Evolutionary conservation across 2,329 filamentous ascomycete species (phyloP).

Genomic region (Epichloe elymi): DNA sequence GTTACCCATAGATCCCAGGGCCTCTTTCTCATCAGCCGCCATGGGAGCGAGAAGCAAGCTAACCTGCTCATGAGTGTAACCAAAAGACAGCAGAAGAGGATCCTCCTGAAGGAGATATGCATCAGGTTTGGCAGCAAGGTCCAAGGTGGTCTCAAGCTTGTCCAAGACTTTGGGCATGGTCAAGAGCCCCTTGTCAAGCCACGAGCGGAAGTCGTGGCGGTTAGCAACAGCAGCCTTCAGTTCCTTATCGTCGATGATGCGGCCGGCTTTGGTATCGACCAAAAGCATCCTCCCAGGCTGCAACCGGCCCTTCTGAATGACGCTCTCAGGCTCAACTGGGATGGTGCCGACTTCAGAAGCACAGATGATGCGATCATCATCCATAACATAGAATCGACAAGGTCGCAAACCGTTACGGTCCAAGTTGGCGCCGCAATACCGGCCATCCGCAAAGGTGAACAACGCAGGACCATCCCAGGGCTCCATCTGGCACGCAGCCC

Average conservation of each 20-base stretch:
- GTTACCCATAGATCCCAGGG: constrained; percentile 94
- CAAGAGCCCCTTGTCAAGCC: constrained; percentile 77
- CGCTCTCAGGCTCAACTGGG: constrained; percentile 73
- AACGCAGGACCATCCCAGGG: constrained; percentile 95
- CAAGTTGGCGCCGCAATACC: constrained; percentile 92
- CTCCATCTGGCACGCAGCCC: constrained; percentile 98
- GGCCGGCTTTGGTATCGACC: constrained; percentile 77
- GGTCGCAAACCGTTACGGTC: constrained; percentile 91
- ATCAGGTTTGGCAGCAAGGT: constrained; percentile 56
- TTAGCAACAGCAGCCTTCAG: constrained; percentile 79
- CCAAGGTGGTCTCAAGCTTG: constrained; percentile 43
- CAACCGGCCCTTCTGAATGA: constrained; percentile 85
- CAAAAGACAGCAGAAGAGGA: constrained; percentile 70
- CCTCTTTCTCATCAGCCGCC: constrained; percentile 95
- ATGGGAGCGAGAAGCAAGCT: constrained; percentile 84
- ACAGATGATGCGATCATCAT: constrained; percentile 94
- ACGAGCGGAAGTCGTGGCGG: constrained; percentile 75
- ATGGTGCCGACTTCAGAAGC: constrained; percentile 95
- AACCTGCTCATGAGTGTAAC: constrained; percentile 92
- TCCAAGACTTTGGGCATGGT: constrained; percentile 65
- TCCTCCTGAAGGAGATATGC: constrained; percentile 68
- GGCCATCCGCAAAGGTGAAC: constrained; percentile 92
- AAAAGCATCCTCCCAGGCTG: constrained; percentile 94
- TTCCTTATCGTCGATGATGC: constrained; percentile 89
- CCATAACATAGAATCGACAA: constrained; percentile 93